Evolutionary conservation across 768 basidiomycete species (phyloP), one percentile per base, ranked within the genome.

Genomic region (Rubroboletus pulcherrimus): DNA sequence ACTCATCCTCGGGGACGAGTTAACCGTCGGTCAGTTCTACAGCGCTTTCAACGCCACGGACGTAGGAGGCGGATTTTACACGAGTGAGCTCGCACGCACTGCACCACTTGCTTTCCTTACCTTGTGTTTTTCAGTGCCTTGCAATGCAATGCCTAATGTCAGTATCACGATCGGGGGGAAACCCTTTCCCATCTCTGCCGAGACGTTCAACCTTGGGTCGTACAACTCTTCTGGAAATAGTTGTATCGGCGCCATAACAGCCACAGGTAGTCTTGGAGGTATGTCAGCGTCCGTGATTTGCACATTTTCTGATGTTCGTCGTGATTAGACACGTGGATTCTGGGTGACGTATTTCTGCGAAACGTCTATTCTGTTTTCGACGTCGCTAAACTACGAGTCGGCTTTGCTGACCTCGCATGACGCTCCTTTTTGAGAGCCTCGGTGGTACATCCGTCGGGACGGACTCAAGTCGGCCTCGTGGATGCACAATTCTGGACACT

Each of bases 331-430:
- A 67, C 64, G 15, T 75, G 73, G 74, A 63, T 75, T 45, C 40
- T 76, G 29, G 75, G 75, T 7, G 73, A 73, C 33, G 62, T 67
- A 11, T 79, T 82, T 69, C 57, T 81, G 57, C 73, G 69, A 60
- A 78, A 75, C 49, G 76, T 79, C 29, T 82, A 78, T 58, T 70
- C 77, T 8, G 67, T 69, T 11, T 81, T 80, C 58, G 75, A 80
- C 57, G 53, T 75, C 19, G 75, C 70, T 5, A 67, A 71, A n/a
- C 51, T 39, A 4, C 68, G 62, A 33, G 74, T 79, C n/a, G 76
- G 78, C 5, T 78, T 79, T 57, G 77, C 78, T 37, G 39, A 59
- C 10, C 63, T 69, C 39, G 60, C 60, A 48, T 66, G 56, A 69
- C 35, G 33, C 30, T 26, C 30, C 37, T 10, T 5, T 9, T 24